Conservation (phyloP, 441 rosid genomes). For the Mallotus repandus region DNA sequence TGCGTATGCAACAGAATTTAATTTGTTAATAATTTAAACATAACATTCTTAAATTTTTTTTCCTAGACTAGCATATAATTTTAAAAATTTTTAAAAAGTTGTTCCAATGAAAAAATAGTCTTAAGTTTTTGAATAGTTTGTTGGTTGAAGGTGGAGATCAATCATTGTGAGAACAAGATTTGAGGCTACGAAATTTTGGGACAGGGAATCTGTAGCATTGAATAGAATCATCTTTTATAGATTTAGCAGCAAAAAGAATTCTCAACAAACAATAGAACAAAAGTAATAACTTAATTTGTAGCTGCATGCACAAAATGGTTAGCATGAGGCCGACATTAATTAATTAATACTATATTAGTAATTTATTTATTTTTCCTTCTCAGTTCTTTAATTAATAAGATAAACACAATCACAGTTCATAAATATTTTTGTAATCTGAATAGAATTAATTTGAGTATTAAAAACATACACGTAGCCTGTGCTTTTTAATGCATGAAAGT, state of each 20-base stretch:
- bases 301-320: slow-evolving; percentile 21
- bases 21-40: too few species aligned
- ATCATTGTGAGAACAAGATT: background rate
- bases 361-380: too few species aligned
- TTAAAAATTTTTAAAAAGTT: too few species aligned
- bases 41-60: too few species aligned
- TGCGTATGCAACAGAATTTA: too few species aligned
- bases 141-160: background rate
- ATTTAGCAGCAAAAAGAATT: background rate
- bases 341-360: background rate
- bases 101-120: background rate
- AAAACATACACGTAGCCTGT: too few species aligned
- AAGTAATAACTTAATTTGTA: slow-evolving; percentile 4
- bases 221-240: background rate
- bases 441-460: too few species aligned
- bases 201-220: slow-evolving; percentile 16
- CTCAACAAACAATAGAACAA: slow-evolving; percentile 13
- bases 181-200: background rate
- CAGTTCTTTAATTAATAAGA: too few species aligned
- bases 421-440: too few species aligned
- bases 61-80: too few species aligned
- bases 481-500: too few species aligned
- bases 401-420: too few species aligned
- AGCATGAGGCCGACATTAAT: slow-evolving; percentile 36
- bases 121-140: background rate